These are phyloP conservation scores for Plantago ovata DNA, from an alignment of 257 asterid genomes.

Conservation along the genomic window DNA sequence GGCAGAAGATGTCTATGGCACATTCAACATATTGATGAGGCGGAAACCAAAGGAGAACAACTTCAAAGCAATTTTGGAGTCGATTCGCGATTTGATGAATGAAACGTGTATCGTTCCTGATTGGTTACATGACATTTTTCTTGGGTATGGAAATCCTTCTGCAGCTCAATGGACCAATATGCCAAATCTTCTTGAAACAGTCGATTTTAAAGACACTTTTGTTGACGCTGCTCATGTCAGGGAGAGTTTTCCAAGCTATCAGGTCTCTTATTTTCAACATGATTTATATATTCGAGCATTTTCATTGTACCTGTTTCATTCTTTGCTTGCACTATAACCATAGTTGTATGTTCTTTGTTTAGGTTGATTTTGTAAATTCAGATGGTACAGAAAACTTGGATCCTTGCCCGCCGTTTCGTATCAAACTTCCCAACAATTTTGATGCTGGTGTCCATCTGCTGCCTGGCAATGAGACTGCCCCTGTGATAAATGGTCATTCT, in stretches of 20 bases:
- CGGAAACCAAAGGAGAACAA: slow-evolving; percentile 98
- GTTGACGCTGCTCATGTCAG: slow-evolving; percentile 84
- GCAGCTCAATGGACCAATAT: slow-evolving; percentile 95
- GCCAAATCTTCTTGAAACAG: slow-evolving; percentile 82
- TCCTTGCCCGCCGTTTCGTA: slow-evolving; percentile 72
- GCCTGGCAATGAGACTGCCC: slow-evolving; percentile 53
- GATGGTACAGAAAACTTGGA: slow-evolving; percentile 64
- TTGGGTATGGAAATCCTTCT: slow-evolving; percentile 98
- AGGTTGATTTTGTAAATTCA: slow-evolving; percentile 74
- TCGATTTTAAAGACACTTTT: slow-evolving; percentile 93
- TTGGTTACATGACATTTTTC: slow-evolving; percentile 94
- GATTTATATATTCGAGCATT: slow-evolving; percentile 12
- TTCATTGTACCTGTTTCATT: neutral
- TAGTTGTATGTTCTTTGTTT: slow-evolving; percentile 26
- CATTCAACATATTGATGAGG: slow-evolving; percentile 92
- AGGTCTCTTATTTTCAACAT: slow-evolving; percentile 42
- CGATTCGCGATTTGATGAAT: slow-evolving; percentile 97
- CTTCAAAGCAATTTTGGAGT: slow-evolving; percentile 96
- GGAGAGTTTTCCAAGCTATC: slow-evolving; percentile 77
- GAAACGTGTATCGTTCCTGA: slow-evolving; percentile 98
- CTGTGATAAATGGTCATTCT: slow-evolving; percentile 32
- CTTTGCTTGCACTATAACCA: slow-evolving; percentile 1
- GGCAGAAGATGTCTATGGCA: slow-evolving; percentile 75
- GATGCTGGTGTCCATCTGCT: slow-evolving; percentile 55
- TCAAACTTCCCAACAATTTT: slow-evolving; percentile 60